These are phyloP conservation scores for Gossypium stocksii DNA, from an alignment of 345 rosid species.

Conservation along the genomic window DNA sequence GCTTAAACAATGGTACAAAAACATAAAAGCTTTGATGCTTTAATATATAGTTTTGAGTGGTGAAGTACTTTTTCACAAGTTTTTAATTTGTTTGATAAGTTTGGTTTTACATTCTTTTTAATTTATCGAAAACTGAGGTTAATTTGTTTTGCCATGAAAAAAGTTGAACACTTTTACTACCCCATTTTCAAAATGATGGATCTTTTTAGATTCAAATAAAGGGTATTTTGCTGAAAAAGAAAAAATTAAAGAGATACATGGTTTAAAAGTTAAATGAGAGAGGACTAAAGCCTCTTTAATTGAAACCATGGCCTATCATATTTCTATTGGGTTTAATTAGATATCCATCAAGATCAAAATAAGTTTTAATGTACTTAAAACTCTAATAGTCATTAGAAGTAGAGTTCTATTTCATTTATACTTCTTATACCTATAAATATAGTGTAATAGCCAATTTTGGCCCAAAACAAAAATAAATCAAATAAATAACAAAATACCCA, in stretches of 20 bases:
- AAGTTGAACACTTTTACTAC: background rate
- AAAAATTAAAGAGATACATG: background rate
- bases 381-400: no score
- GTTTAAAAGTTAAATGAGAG: conserved; percentile 9
- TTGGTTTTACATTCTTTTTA: background rate
- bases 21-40: conserved; percentile 10
- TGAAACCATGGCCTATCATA: background rate
- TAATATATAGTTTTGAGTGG: background rate
- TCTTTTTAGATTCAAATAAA: conserved; percentile 4
- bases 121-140: background rate
- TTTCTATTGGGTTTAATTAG: no score
- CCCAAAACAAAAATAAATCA: no score
- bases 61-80: background rate
- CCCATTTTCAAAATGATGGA: background rate
- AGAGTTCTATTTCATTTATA: no score
- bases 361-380: no score
- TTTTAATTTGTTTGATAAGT: background rate
- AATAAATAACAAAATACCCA: no score
- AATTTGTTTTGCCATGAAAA: conserved; percentile 15
- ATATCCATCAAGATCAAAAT: no score
- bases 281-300: background rate
- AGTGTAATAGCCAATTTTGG: no score
- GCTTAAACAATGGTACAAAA: background rate
- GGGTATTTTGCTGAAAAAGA: background rate
- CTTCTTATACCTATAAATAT: no score